Base-by-base conservation (phyloP, 306 rosid genomes). In the Crotalaria pallida region DNA sequence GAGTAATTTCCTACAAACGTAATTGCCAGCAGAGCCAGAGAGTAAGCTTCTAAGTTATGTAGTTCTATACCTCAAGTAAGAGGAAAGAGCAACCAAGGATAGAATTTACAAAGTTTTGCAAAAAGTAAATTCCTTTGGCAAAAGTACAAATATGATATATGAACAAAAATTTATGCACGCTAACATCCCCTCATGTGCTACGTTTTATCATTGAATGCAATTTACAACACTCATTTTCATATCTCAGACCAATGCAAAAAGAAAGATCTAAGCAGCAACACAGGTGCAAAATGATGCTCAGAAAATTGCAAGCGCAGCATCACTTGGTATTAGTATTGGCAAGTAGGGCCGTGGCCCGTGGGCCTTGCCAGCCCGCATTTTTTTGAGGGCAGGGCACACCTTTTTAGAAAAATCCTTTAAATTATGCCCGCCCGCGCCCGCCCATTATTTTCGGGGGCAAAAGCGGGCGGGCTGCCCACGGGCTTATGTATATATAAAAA, bases 51-150 rank as follows among this genome's bases (percentile, higher is more conserved):
- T 48, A 34, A 41, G 65, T n/a, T 24, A 36, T 5, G 55, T 19
- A 43, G 38, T 51, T 71, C 58, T 57, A 67, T 22, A 66, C 26
- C 58, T 52, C 65, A 17, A 57, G 58, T 63, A 17, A 12, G 53
- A 21, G 24, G 38, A 50, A 4, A 10, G 33, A 15, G 2, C 38
- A 70, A 10, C 13, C 18, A 55, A 27, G 11, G 44, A 53, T 40
- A 38, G 64, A 73, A 63, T 61, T 63, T 55, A 29, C 33, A 10
- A 45, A 34, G 58, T 45, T 44, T 47, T 62, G 36, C 56, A 41
- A 27, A 64, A 12, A 40, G 8, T 5, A 66, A 34, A 21, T 17
- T 22, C 31, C 41, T 33, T 26, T 44, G 44, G 29, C 60, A 47
- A 36, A 36, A 24, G 24, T 11, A 47, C 31, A 62, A 18, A 38